These are phyloP conservation scores for Turritis glabra DNA, from an alignment of 345 rosid genomes.

Conservation along the genomic window DNA sequence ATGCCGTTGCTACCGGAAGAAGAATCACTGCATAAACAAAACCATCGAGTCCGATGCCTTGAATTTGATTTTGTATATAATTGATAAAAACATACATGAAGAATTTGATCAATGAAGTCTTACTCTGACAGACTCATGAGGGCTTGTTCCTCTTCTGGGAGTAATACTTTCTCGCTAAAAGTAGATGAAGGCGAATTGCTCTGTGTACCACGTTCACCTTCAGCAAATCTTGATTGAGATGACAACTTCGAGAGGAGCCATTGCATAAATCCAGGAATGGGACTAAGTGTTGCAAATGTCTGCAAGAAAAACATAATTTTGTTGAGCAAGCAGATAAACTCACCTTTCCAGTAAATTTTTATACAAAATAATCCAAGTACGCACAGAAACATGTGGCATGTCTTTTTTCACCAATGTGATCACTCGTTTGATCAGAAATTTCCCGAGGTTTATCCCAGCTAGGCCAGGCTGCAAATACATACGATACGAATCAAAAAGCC, in stretches of 20 bases:
- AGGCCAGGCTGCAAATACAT: conserved; percentile 78
- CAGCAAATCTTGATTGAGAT: conserved; percentile 69
- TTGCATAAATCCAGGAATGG: conserved; percentile 87
- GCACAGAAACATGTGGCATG: conserved; percentile 85
- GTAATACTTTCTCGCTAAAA: conserved; percentile 68
- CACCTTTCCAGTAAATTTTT: not conserved
- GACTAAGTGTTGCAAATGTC: conserved; percentile 94
- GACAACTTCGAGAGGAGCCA: conserved; percentile 88
- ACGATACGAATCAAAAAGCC: conserved; percentile 20
- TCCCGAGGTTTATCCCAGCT: conserved; percentile 96
- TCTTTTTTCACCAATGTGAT: conserved; percentile 82
- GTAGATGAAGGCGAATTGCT: conserved; percentile 49
- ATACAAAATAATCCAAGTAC: conserved; percentile 36
- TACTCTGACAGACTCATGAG: conserved; percentile 64
- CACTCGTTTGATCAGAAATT: conserved; percentile 91
- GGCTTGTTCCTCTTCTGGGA: conserved; percentile 80
- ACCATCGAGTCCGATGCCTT: not conserved
- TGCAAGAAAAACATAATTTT: conserved; percentile 21
- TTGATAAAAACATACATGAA: not conserved
- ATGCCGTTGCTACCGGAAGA: conserved; percentile 61
- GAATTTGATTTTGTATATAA: not conserved
- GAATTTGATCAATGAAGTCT: not conserved
- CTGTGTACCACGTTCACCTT: conserved; percentile 39
- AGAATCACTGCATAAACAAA: conserved; percentile 48
- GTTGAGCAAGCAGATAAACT: conserved; percentile 2